A percentile compares a stretch with the other conserved stretches of the same genome.
These are phyloP conservation scores for Colletotrichum sp. DNA, from an alignment of 2,329 filamentous ascomycete species.

Conservation along the genomic window DNA sequence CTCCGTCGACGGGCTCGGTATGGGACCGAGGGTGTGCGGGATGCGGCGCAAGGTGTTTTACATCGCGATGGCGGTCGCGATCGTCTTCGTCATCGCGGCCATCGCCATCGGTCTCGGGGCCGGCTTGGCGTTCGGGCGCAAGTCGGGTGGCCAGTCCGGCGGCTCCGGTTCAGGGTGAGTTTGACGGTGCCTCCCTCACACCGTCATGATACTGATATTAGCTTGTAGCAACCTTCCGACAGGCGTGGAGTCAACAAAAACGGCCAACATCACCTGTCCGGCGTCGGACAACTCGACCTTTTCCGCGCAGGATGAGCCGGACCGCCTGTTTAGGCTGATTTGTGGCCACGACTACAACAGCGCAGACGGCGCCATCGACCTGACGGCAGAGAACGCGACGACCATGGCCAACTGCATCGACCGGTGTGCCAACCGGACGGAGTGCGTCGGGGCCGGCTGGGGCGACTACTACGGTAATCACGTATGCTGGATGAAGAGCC, in stretches of 20 bases:
- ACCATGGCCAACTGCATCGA: constrained; percentile 28
- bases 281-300: constrained; percentile 15
- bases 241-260: background rate
- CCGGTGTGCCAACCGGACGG: constrained; percentile 19
- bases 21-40: constrained; percentile 22
- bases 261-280: constrained; percentile 22
- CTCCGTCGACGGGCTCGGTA: background rate
- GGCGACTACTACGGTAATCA: constrained; percentile 20
- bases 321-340: constrained; percentile 15
- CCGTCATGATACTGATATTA: background rate
- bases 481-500: constrained; percentile 27
- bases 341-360: constrained; percentile 26
- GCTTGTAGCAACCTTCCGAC: background rate
- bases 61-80: constrained; percentile 22
- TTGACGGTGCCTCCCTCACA: no score
- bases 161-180: background rate
- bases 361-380: constrained; percentile 16
- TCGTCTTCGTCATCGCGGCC: constrained; percentile 22
- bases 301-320: background rate
- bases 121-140: constrained; percentile 23
- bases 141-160: background rate
- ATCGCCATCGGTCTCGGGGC: constrained; percentile 27
- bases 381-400: constrained; percentile 7
- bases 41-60: constrained; percentile 25
- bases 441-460: constrained; percentile 27